phyloP scores from a whole-genome alignment of 176 grass and related monocot species.

The Cymbopogon citratus region DNA sequence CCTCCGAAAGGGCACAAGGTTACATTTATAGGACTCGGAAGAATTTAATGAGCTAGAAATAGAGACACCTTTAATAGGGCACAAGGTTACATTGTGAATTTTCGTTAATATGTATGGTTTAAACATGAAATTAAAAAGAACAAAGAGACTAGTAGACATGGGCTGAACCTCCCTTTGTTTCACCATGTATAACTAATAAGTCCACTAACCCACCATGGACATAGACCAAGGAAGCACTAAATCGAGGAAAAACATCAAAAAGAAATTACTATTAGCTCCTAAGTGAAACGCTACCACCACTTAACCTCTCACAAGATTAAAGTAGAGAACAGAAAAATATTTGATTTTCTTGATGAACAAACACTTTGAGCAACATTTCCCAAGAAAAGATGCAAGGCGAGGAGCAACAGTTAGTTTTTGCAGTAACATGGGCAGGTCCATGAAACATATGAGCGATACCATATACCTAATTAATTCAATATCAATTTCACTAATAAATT shows the following conservation, averaged over 20 bases:
- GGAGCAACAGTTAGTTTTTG: background rate
- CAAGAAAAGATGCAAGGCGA: background rate
- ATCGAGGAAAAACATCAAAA: background rate
- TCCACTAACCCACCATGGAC: background rate
- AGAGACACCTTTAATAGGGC: background rate
- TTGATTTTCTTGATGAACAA: background rate
- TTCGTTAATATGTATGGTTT: background rate
- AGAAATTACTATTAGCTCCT: background rate
- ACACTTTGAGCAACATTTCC: background rate
- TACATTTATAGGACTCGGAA: background rate
- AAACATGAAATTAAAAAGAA: background rate
- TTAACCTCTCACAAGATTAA: background rate
- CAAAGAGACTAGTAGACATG: background rate
- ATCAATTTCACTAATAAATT: background rate
- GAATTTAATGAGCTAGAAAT: background rate
- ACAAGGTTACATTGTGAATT: background rate
- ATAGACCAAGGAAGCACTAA: background rate
- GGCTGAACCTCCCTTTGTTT: background rate
- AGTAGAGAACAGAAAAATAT: background rate
- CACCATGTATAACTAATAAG: background rate
- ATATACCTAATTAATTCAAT: background rate
- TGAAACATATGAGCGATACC: slow-evolving; percentile 14
- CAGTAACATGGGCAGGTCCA: background rate
- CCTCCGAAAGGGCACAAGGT: background rate
- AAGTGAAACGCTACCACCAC: background rate